phyloP scores from a whole-genome alignment of 148 eudicot genomes.

The Rhododendron molle region DNA sequence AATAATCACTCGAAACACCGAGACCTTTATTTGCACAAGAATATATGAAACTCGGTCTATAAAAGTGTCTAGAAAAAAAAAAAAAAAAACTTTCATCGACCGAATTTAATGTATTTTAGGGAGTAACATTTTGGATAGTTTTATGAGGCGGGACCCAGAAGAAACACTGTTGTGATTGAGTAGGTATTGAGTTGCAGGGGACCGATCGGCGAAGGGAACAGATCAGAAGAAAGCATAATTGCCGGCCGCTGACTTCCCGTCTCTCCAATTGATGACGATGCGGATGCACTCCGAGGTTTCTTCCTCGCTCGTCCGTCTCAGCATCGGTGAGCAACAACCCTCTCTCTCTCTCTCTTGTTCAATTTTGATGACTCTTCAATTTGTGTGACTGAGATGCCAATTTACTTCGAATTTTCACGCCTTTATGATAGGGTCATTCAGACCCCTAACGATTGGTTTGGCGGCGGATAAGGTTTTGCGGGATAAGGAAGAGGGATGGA shows the following conservation, averaged over 20 bases:
- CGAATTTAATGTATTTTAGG: no score
- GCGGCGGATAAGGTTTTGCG: not conserved
- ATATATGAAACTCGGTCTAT: no score
- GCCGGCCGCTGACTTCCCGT: not conserved
- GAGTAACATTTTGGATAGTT: no score
- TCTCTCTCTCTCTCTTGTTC: not conserved
- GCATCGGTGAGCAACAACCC: constrained; percentile 40
- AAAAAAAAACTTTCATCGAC: no score
- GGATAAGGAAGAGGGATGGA: not conserved
- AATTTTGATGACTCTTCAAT: no score
- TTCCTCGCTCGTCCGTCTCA: constrained; percentile 57
- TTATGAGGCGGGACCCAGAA: not conserved
- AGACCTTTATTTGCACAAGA: no score
- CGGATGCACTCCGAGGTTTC: constrained; percentile 24
- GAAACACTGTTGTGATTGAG: not conserved
- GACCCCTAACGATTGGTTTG: not conserved
- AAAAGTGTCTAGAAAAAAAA: no score
- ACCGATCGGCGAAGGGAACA: not conserved
- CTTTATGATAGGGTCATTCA: no score
- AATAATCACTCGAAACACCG: no score
- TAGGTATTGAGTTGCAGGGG: not conserved
- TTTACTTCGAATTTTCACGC: no score
- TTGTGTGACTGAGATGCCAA: not conserved
- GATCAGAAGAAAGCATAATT: not conserved
- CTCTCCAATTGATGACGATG: constrained; percentile 10